Percentiles rank a stretch among this genome's conserved stretches.
phyloP scores from a whole-genome alignment of 1,284 basidiomycete species.

The Papiliotrema nemorosa region DNA sequence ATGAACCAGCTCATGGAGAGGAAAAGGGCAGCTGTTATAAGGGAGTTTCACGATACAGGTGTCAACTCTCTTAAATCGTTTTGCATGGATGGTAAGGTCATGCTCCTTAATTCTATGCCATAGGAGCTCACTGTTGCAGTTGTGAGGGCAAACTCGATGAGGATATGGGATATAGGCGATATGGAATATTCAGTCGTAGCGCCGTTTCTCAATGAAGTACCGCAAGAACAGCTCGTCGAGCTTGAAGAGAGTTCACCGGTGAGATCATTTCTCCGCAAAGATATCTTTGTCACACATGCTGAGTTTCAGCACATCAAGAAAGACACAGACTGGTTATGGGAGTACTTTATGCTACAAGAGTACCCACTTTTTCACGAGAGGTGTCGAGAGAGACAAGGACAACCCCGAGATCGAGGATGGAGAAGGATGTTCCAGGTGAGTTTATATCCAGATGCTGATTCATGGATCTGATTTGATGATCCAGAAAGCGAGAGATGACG shows the following conservation, averaged over 20 bases:
- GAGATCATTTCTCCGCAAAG: neutral
- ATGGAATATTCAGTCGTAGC: conserved; percentile 29
- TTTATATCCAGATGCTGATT: neutral
- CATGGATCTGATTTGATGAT: neutral
- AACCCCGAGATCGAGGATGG: conserved; percentile 36
- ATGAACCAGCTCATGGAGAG: conserved; percentile 15
- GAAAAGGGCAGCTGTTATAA: conserved; percentile 4
- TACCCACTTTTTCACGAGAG: conserved; percentile 33
- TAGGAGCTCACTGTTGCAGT: conserved; percentile 20
- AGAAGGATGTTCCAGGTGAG: conserved; percentile 41
- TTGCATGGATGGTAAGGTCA: conserved; percentile 17
- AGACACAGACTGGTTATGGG: conserved; percentile 47
- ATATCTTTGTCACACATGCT: neutral
- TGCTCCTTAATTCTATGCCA: neutral
- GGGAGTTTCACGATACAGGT: conserved; percentile 1
- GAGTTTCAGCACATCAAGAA: conserved; percentile 34
- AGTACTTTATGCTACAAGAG: conserved; percentile 33
- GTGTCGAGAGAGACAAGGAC: conserved; percentile 24
- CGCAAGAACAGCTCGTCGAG: conserved; percentile 34
- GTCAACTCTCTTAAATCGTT: conserved; percentile 12
- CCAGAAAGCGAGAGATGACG: conserved; percentile 40
- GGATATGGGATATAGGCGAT: conserved; percentile 42
- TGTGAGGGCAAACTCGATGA: conserved; percentile 20
- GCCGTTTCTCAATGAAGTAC: conserved; percentile 32
- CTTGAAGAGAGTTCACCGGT: conserved; percentile 25